Base-by-base conservation (phyloP, 2,329 filamentous ascomycete species). In the Nothopassalora personata region DNA sequence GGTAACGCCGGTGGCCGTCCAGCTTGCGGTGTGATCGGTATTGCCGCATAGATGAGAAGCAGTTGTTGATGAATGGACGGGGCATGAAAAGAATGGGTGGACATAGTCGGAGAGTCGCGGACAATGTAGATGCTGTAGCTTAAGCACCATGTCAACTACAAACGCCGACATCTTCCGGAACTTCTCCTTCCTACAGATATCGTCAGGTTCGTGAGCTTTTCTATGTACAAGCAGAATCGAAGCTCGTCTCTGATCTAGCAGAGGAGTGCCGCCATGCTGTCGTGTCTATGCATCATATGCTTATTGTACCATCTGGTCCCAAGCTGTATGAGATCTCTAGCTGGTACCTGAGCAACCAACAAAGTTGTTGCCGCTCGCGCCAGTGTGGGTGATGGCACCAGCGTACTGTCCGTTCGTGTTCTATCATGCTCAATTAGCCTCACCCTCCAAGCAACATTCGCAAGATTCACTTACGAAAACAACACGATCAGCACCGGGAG, bases 1-100 rank as follows among this genome's bases (percentile, higher is more conserved):
- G 94, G 94, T 69, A 99, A 97, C 77, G 94, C 94, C 74, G 94
- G 94, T 72, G 77, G 81, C 70, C 90, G 94, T 74, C 94, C 94
- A 75, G 94, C 94, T 75, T 99, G 94, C 80, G 94, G 94, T 66
- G 73, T 75, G 53, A 75, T 75, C 64, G 73, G 73, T 39, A 75
- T 75, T 62, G 68, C 71, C 58, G 56, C 62, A 59, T 70, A 71
- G 54, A 66, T 53, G 19, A 30, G 8, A 2, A 34, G 11, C 31
- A 34, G 8, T 27, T 43, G 30, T 36, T 23, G 19, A 57, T 56
- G 51, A 53, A 10, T 45, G 13, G n/a, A 18, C 5, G 18, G 34
- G 47, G 30, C 48, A 57, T 54, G 58, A 56, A 18, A 52, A 47
- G 50, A 23, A 59, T 58, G 60, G 5, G 39, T 43, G n/a, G 8